phyloP scores from a whole-genome alignment of 1,284 basidiomycete species.

The Rugiboletus extremiorientalis region DNA sequence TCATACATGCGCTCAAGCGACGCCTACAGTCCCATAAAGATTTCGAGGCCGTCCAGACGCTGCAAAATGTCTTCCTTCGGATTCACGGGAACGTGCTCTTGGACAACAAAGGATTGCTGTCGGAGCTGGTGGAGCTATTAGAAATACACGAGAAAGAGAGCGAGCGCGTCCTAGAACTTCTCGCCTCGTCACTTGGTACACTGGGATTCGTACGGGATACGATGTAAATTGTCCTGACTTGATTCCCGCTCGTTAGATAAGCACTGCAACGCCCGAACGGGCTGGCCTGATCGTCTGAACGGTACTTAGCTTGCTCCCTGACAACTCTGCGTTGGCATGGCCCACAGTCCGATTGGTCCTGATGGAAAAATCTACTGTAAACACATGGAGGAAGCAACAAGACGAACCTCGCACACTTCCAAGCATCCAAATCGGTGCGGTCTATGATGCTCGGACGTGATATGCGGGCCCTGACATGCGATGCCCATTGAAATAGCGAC shows the following conservation, averaged over 20 bases:
- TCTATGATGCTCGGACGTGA: not conserved
- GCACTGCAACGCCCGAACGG: not conserved
- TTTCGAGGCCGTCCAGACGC: constrained; percentile 94
- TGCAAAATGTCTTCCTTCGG: constrained; percentile 82
- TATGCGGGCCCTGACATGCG: constrained; percentile 3
- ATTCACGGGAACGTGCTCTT: constrained; percentile 85
- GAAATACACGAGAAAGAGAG: constrained; percentile 72
- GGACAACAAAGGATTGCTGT: constrained; percentile 61
- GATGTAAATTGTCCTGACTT: constrained; percentile 27
- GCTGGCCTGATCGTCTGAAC: not conserved
- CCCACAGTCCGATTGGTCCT: constrained; percentile 7
- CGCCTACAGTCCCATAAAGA: constrained; percentile 82
- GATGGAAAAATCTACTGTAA: constrained; percentile 25
- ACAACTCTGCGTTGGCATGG: constrained; percentile 15
- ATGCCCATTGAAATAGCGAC: constrained; percentile 13
- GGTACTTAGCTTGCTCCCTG: not conserved
- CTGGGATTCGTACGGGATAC: constrained; percentile 63
- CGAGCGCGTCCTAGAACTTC: constrained; percentile 67
- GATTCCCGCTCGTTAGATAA: constrained; percentile 26
- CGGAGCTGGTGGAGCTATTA: constrained; percentile 56
- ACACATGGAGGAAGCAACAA: constrained; percentile 29
- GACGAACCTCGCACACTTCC: constrained; percentile 17
- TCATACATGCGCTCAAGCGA: constrained; percentile 73
- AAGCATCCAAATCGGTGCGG: constrained; percentile 26
- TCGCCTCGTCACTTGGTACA: constrained; percentile 70